A percentile compares a stretch with the other conserved stretches of the same genome.
Evolutionary conservation across 257 asterid species (phyloP).

Genomic region (Hygrophila difformis): DNA sequence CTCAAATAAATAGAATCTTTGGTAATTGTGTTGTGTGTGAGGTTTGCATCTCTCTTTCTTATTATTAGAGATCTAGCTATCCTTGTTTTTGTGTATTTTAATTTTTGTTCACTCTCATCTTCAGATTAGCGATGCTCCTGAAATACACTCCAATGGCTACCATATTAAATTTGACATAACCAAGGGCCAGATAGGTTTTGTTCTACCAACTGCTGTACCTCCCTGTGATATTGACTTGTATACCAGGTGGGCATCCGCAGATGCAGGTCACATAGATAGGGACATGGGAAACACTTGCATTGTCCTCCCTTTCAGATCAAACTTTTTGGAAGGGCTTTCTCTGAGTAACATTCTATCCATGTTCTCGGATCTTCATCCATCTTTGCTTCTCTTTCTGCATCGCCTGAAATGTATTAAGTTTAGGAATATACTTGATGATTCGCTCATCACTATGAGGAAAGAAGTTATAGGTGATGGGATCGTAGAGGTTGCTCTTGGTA

Average conservation of each 20-base stretch:
- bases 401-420: slow-evolving; percentile 79
- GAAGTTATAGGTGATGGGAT: slow-evolving; percentile 67
- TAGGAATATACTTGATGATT: slow-evolving; percentile 53
- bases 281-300: slow-evolving; percentile 81
- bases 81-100: slow-evolving; percentile 5
- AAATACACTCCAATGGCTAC: slow-evolving; percentile 89
- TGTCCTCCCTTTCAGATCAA: slow-evolving; percentile 77
- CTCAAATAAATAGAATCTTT: too few relatives aligned
- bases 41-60: too few relatives aligned
- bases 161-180: slow-evolving; percentile 86
- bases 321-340: slow-evolving; percentile 35
- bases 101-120: slow-evolving; percentile 10
- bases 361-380: slow-evolving; percentile 92
- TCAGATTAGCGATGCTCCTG: slow-evolving; percentile 95
- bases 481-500: slow-evolving; percentile 62
- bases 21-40: too few relatives aligned
- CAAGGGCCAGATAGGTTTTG: slow-evolving; percentile 92
- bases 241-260: slow-evolving; percentile 43
- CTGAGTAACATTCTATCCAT: slow-evolving; percentile 61
- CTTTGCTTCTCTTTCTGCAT: slow-evolving; percentile 78
- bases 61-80: too few relatives aligned
- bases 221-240: slow-evolving; percentile 65
- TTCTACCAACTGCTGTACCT: slow-evolving; percentile 81
- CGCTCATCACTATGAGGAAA: slow-evolving; percentile 71
- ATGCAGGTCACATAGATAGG: slow-evolving; percentile 27